These are phyloP conservation scores for Tulasnella calospora DNA, from an alignment of 768 basidiomycete genomes.

Conservation along the genomic window DNA sequence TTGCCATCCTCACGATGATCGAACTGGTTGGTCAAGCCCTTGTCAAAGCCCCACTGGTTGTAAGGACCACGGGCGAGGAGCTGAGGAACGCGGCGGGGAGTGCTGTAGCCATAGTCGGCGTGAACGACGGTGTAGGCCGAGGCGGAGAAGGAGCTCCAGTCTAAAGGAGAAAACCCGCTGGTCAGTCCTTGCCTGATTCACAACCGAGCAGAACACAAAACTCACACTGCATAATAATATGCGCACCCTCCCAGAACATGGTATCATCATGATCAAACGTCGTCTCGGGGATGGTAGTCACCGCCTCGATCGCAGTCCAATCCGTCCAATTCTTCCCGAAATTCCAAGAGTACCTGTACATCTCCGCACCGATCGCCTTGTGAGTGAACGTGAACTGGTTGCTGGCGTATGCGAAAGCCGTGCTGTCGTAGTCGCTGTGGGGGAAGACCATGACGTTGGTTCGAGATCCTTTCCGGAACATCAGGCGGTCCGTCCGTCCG, in stretches of 20 bases:
- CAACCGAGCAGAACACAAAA: slow-evolving; percentile 24
- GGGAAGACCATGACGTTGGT: slow-evolving; percentile 87
- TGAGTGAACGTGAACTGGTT: slow-evolving; percentile 75
- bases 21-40: slow-evolving; percentile 71
- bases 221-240: slow-evolving; percentile 86
- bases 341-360: slow-evolving; percentile 80
- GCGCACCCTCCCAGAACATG: slow-evolving; percentile 74
- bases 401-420: slow-evolving; percentile 44
- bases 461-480: slow-evolving; percentile 71
- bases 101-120: slow-evolving; percentile 61
- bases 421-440: slow-evolving; percentile 65
- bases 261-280: slow-evolving; percentile 44
- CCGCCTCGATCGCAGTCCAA: slow-evolving; percentile 76
- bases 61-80: slow-evolving; percentile 82
- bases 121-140: slow-evolving; percentile 68
- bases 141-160: slow-evolving; percentile 68
- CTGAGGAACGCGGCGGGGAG: slow-evolving; percentile 75
- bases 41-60: slow-evolving; percentile 89
- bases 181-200: neutral
- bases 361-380: slow-evolving; percentile 79
- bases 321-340: slow-evolving; percentile 79
- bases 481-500: slow-evolving; percentile 65
- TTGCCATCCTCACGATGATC: slow-evolving; percentile 53
- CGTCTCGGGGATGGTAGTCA: slow-evolving; percentile 56
- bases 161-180: slow-evolving; percentile 38